phyloP scores from a whole-genome alignment of 331 rosid species.

The Telfairia occidentalis region DNA sequence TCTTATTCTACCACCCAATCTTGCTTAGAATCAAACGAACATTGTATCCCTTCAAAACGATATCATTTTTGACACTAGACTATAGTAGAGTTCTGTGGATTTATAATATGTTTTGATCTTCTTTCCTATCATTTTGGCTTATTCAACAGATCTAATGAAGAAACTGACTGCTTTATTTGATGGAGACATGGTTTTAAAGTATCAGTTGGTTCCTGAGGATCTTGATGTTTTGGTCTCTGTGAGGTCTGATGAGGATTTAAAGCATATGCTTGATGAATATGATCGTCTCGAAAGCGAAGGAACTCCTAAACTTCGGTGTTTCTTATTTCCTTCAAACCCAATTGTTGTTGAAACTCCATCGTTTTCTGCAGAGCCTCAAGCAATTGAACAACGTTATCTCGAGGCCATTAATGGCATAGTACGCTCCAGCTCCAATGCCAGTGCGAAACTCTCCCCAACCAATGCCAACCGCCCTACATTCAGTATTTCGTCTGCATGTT shows the following conservation, averaged over 20 bases:
- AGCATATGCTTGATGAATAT: constrained; percentile 61
- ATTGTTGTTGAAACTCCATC: constrained; percentile 22
- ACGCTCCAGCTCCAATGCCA: constrained; percentile 12
- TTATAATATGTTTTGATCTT: background rate
- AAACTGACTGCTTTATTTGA: constrained; percentile 33
- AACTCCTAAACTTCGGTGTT: constrained; percentile 40
- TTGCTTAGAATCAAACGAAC: background rate
- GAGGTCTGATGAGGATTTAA: constrained; percentile 46
- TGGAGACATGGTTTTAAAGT: constrained; percentile 53
- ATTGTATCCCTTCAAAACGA: background rate
- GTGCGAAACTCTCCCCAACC: constrained; percentile 3
- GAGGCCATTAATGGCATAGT: constrained; percentile 63
- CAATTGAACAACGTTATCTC: constrained; percentile 48
- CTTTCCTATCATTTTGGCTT: background rate
- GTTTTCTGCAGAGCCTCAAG: constrained; percentile 21
- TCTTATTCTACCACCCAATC: background rate
- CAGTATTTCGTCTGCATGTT: constrained; percentile 30
- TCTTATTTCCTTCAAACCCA: constrained; percentile 44
- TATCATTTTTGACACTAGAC: background rate
- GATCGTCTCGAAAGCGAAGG: constrained; percentile 40
- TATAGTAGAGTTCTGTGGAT: background rate
- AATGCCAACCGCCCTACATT: constrained; percentile 1
- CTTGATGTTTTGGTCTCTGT: constrained; percentile 57
- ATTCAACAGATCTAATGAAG: constrained; percentile 41
- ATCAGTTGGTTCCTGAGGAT: constrained; percentile 44